Base-by-base conservation (phyloP, 1,284 basidiomycete genomes). In the Ganoderma lucidum region DNA sequence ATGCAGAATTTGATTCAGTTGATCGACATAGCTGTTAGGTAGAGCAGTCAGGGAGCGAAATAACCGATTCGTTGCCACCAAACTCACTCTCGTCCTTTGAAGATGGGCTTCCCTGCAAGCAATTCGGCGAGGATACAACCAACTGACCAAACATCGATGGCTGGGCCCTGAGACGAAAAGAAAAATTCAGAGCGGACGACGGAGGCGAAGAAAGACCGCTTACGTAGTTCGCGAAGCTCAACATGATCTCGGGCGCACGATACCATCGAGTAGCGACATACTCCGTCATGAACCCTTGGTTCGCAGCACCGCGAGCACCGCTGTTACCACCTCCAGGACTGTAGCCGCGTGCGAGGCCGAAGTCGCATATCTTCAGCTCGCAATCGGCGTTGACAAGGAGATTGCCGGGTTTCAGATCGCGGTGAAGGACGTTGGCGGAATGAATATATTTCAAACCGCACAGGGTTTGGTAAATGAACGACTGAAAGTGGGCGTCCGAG, bases 371-470 rank as follows among this genome's bases (percentile, higher is more conserved):
- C 86, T 96, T 97, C 78, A 97, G 88, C 80, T 97, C 96, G 79
- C 97, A 99, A 81, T 99, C 97, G 51, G 98, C 97, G 78, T 99
- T 99, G 71, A 99, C 97, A 71, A 99, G 91, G 45, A 98, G 85
- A 81, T 96, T 96, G 65, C 96, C 96, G 0, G 98, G 98, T 80
- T 99, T 99, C 67, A 99, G 88, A 81, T 99, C 98, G 51, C 98
- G 93, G 80, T 99, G 98, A 44, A 99, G 88, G 23, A 99, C 98
- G 77, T 97, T 97, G 37, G 98, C 97, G 41, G 96, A 98, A 84
- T 99, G 98, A 78, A 99, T 99, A 81, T 99, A 99, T 84, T 97
- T 97, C 66, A 99, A 85, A 8, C 98, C 98, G 77, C 98, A 99
- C 12, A 99, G 90, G 1, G 97, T 99, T 81, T 99, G 98, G 81